Evolutionary conservation across 2,329 filamentous ascomycete species (phyloP).

Genomic region (Dactylonectria estremocensis): DNA sequence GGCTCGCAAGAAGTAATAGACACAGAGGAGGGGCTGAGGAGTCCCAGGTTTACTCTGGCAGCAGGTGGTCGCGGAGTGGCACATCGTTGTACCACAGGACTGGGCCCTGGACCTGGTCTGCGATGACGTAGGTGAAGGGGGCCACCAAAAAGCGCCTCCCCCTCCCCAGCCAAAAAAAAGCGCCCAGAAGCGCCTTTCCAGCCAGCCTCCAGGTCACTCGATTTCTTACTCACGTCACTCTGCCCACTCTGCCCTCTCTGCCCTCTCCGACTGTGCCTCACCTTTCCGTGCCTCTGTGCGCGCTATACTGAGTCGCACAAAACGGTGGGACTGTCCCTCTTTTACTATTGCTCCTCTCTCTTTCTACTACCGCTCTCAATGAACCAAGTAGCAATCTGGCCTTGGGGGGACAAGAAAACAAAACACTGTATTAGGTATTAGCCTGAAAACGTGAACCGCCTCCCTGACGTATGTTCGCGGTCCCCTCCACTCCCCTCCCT

Average conservation of each 20-base stretch:
- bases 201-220: slow-evolving; percentile 23
- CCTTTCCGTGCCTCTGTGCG: not conserved
- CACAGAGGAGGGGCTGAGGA: not conserved
- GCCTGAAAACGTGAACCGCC: not conserved
- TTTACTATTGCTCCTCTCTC: not conserved
- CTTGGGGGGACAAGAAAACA: slow-evolving; percentile 1
- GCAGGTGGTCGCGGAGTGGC: slow-evolving; percentile 31
- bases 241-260: too few species aligned
- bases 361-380: too few species aligned
- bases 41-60: slow-evolving; percentile 15
- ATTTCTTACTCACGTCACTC: slow-evolving; percentile 18
- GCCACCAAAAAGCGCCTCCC: slow-evolving; percentile 29
- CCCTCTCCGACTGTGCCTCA: slow-evolving; percentile 24
- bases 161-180: not conserved
- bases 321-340: not conserved
- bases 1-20: slow-evolving; percentile 8
- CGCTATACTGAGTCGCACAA: not conserved
- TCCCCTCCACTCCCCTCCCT: slow-evolving; percentile 9
- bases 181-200: slow-evolving; percentile 11
- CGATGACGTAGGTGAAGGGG: slow-evolving; percentile 47
- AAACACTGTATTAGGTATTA: slow-evolving; percentile 8
- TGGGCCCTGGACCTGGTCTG: slow-evolving; percentile 39
- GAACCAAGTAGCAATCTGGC: too few species aligned
- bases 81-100: slow-evolving; percentile 23
- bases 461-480: slow-evolving; percentile 1